These are phyloP conservation scores for Acorus calamus DNA, from an alignment of 106 monocot species.

Conservation along the genomic window DNA sequence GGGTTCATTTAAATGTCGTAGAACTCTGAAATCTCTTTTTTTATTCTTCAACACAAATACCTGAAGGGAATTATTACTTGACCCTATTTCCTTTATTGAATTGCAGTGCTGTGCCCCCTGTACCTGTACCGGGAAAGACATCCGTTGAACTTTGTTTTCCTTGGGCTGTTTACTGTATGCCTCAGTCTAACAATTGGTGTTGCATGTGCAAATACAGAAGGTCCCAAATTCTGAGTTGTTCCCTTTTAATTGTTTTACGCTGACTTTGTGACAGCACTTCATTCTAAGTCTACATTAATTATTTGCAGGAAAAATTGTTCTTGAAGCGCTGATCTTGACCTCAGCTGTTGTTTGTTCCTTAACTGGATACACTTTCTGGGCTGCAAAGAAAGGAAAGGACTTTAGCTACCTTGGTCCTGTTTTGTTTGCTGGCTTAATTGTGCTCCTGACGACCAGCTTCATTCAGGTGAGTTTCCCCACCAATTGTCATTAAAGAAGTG, in stretches of 20 bases:
- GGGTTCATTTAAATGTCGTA: no score
- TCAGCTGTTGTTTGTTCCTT: constrained; percentile 72
- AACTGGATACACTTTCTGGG: constrained; percentile 98
- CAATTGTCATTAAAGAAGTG: neutral
- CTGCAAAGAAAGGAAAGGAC: constrained; percentile 90
- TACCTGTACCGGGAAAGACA: constrained; percentile 88
- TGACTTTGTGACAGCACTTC: no score
- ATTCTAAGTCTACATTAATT: neutral
- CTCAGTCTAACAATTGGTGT: constrained; percentile 88
- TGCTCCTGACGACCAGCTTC: constrained; percentile 66
- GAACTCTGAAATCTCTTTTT: no score
- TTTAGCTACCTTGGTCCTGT: constrained; percentile 87
- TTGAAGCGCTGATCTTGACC: constrained; percentile 88
- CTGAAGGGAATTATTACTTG: no score
- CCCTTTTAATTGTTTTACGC: no score
- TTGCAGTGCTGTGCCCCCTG: constrained; percentile 70
- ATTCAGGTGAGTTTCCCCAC: constrained; percentile 45
- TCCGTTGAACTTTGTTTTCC: constrained; percentile 84
- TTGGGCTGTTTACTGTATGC: constrained; percentile 83
- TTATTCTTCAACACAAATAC: no score
- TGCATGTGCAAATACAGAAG: constrained; percentile 91
- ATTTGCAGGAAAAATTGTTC: constrained; percentile 82
- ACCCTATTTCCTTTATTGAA: no score
- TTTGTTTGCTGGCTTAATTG: constrained; percentile 53
- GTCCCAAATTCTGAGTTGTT: constrained; percentile 9